Evolutionary conservation across 2,329 filamentous ascomycete species (phyloP).

Genomic region (Apiospora phragmitis): DNA sequence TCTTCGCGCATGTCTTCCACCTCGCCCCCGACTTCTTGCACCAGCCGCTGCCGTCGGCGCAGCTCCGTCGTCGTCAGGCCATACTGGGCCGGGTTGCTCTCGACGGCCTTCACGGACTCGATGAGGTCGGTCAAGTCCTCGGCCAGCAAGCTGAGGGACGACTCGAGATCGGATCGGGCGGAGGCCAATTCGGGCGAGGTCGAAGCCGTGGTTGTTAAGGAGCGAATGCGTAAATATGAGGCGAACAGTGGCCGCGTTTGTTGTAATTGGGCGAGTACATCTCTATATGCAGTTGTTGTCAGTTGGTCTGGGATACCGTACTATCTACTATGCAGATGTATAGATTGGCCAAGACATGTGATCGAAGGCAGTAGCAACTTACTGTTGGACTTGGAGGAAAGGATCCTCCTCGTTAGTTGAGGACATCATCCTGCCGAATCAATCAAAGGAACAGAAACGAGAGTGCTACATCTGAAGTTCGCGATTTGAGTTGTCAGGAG

Average conservation of each 20-base stretch:
- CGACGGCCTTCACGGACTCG: constrained; percentile 83
- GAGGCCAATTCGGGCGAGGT: constrained; percentile 82
- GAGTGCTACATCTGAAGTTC: constrained; percentile 6
- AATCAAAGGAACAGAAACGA: constrained; percentile 4
- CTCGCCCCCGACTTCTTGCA: constrained; percentile 87
- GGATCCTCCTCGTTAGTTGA: constrained; percentile 68
- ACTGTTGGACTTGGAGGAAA: constrained; percentile 74
- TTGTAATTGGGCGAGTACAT: constrained; percentile 82
- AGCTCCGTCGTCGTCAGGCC: constrained; percentile 85
- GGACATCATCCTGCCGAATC: constrained; percentile 60
- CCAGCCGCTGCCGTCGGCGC: constrained; percentile 73
- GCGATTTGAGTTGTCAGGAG: not conserved
- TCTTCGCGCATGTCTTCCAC: constrained; percentile 87
- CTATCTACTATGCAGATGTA: not conserved
- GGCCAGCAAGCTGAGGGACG: constrained; percentile 65
- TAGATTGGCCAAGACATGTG: not conserved
- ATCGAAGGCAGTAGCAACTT: constrained; percentile 28
- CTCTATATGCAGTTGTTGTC: constrained; percentile 52
- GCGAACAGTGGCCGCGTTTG: constrained; percentile 84
- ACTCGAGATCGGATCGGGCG: constrained; percentile 69
- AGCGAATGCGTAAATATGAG: constrained; percentile 92
- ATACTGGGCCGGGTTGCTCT: constrained; percentile 83
- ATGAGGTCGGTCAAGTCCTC: constrained; percentile 88
- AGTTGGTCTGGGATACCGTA: constrained; percentile 7
- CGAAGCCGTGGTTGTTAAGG: constrained; percentile 55